phyloP scores from a whole-genome alignment of 192 early-diverging fungal species.

The Umbelopsis isabellina region DNA sequence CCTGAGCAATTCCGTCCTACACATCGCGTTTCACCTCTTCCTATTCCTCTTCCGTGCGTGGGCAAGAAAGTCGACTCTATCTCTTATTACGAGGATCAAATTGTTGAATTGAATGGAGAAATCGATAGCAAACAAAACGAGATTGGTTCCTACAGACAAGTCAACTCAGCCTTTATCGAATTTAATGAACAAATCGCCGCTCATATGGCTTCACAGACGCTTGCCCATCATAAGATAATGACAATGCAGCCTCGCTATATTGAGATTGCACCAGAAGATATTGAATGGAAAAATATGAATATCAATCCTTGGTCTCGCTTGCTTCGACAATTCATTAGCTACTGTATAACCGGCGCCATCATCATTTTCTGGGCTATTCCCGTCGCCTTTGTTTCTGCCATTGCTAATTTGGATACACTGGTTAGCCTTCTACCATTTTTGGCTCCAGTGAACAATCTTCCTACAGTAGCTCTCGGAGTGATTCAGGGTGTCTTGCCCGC shows the following conservation, averaged over 20 bases:
- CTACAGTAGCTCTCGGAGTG: slow-evolving; percentile 44
- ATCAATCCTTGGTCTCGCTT: slow-evolving; percentile 54
- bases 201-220: slow-evolving; percentile 75
- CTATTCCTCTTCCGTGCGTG: slow-evolving; percentile 45
- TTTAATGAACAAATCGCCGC: slow-evolving; percentile 77
- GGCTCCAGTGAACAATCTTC: slow-evolving; percentile 35
- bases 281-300: slow-evolving; percentile 84
- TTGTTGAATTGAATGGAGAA: slow-evolving; percentile 48
- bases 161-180: slow-evolving; percentile 80
- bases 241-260: slow-evolving; percentile 67
- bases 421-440: slow-evolving; percentile 58
- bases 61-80: slow-evolving; percentile 73
- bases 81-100: slow-evolving; percentile 42
- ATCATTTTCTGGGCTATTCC: slow-evolving; percentile 76
- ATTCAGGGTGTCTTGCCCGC: slow-evolving; percentile 83
- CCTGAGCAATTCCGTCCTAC: slow-evolving; percentile 55
- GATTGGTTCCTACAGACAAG: slow-evolving; percentile 29
- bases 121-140: slow-evolving; percentile 48
- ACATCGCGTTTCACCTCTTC: slow-evolving; percentile 50
- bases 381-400: slow-evolving; percentile 59
- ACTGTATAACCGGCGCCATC: slow-evolving; percentile 55
- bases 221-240: slow-evolving; percentile 63
- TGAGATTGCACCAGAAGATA: slow-evolving; percentile 70
- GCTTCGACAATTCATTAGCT: slow-evolving; percentile 57
- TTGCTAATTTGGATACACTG: slow-evolving; percentile 58